Base-by-base conservation (phyloP, 768 basidiomycete genomes). In the Zangia roseola region DNA sequence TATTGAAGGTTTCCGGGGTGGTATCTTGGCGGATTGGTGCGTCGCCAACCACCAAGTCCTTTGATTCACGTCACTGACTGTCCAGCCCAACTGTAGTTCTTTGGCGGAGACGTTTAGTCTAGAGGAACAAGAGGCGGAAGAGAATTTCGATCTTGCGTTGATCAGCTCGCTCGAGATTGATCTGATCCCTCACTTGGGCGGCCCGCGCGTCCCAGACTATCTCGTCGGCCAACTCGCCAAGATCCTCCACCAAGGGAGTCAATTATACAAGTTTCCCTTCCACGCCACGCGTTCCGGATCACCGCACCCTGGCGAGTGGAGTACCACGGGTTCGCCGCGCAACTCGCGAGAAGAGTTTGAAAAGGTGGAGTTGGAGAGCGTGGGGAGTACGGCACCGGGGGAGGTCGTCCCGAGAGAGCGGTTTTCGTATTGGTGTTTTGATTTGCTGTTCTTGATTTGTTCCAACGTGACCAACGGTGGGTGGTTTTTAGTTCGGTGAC, bases 401-500 rank as follows among this genome's bases (percentile, higher is more conserved):
- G 61, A 69, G 13, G 63, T 81, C 20, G 70, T 86, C 24, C 85
- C 87, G 2, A 73, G 92, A 33, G 93, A 94, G 64, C 77, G 91
- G 8, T 94, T 94, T 63, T 85, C 89, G 7, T 94, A 91, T 70
- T 94, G 92, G 92, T 93, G 89, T 61, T 86, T 94, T 47, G 92
- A 95, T 59, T 70, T 94, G 10, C 64, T 95, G 28, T 94, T 94
- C 66, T 62, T 88, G 54, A 74, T 94, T 25, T 94, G 89, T 58
- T 87, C 88, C 0, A 71, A 83, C 57, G 71, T 74, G 1, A 81
- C 79, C 1, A 75, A 73, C 68, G 86, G 88, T 85, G 50, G 24
- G 71, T 50, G 6, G 17, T 23, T 13, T 7, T 39, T 19, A 14
- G 25, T 4, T 37, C 6, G 30, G 13, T 34, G n/a, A 3, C 40